These are phyloP conservation scores for Ettlia oleoabundans DNA, from an alignment of 139 green algal genomes.

Conservation along the genomic window DNA sequence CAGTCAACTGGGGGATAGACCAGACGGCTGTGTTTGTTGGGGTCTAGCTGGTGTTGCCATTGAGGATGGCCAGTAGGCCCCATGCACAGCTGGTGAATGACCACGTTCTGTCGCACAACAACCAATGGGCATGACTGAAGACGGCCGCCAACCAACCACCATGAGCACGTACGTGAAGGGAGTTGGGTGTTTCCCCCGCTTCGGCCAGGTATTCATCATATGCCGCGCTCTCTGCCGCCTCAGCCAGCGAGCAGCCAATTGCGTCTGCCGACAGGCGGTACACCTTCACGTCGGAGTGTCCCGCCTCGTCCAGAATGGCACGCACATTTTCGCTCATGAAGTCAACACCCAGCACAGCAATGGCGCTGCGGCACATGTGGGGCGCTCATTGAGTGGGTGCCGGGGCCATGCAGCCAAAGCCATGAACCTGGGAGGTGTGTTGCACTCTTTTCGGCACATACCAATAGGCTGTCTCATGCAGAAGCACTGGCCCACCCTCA, in stretches of 20 bases:
- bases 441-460: too few species aligned
- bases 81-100: too few species aligned
- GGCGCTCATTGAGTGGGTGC: too few species aligned
- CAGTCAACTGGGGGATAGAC: too few species aligned
- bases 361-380: constrained; percentile 30
- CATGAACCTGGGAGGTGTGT: too few species aligned
- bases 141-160: neutral
- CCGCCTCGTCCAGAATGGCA: constrained; percentile 92
- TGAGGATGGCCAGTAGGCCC: too few species aligned
- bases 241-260: constrained; percentile 97
- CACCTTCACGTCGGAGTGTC: constrained; percentile 60
- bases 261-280: constrained; percentile 85
- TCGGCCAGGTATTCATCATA: constrained; percentile 84
- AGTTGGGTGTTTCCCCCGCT: constrained; percentile 58
- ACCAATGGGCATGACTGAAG: neutral
- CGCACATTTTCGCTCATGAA: constrained; percentile 99
- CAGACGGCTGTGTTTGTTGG: too few species aligned
- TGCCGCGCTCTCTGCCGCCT: constrained; percentile 81
- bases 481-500: neutral
- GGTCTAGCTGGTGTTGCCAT: too few species aligned
- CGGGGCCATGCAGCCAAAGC: too few species aligned
- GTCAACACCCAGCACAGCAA: constrained; percentile 96
- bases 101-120: too few species aligned
- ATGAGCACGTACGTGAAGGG: constrained; percentile 77
- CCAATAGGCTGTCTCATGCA: too few species aligned